A percentile compares a stretch with the other conserved stretches of the same genome.
phyloP scores from a whole-genome alignment of 768 basidiomycete species.

The Lactifluus pinguis region DNA sequence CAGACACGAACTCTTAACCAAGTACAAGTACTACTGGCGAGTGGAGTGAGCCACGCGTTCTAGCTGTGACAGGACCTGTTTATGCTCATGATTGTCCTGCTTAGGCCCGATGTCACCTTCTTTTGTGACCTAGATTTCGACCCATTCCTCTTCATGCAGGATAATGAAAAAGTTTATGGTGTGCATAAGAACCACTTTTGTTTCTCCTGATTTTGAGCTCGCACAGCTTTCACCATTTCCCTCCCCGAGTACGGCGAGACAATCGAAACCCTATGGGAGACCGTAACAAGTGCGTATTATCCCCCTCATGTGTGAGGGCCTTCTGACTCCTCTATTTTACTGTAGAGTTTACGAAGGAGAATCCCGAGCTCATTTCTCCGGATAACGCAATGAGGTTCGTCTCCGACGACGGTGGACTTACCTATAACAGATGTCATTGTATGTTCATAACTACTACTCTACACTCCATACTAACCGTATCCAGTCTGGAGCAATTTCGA shows the following conservation, averaged over 20 bases:
- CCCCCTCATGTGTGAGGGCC: neutral
- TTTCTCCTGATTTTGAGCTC: neutral
- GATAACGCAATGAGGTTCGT: slow-evolving; percentile 51
- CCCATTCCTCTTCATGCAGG: slow-evolving; percentile 52
- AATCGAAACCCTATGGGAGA: slow-evolving; percentile 64
- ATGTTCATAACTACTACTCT: slow-evolving; percentile 4
- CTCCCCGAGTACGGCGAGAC: slow-evolving; percentile 70
- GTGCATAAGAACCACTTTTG: neutral
- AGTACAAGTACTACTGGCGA: slow-evolving; percentile 41
- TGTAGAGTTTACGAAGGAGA: slow-evolving; percentile 40
- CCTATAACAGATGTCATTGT: slow-evolving; percentile 53
- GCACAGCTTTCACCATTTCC: slow-evolving; percentile 57
- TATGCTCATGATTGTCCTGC: neutral
- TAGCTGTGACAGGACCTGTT: neutral
- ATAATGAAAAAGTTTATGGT: slow-evolving; percentile 48
- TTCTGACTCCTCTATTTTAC: neutral
- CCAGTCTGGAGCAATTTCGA: slow-evolving; percentile 60
- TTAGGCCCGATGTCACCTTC: slow-evolving; percentile 45
- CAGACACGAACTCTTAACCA: slow-evolving; percentile 34
- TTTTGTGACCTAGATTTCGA: slow-evolving; percentile 50
- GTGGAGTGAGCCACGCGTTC: slow-evolving; percentile 34
- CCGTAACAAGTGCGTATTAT: slow-evolving; percentile 46
- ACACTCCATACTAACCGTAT: neutral
- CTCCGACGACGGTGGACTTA: slow-evolving; percentile 45
- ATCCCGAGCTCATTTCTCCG: slow-evolving; percentile 39